Evolutionary conservation across 306 rosid genomes (phyloP), one percentile per base, ranked within the genome.

Genomic region (Macrotyloma uniflorum): DNA sequence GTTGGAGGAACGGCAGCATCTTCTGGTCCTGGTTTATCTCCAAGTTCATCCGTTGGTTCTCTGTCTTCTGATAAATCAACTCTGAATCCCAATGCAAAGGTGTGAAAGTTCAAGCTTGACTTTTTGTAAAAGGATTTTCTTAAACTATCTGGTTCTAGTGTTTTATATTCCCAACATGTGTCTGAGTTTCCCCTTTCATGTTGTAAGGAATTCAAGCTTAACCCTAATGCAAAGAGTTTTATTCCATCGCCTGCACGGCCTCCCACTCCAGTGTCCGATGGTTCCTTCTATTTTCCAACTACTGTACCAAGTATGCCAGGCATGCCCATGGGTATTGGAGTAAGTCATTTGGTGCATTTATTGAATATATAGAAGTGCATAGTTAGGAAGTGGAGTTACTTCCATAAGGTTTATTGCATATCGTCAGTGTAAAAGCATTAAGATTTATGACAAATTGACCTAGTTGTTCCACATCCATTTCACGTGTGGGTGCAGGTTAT

Each of bases 11-110:
- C 83, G 13, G 57, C 96, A 6, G 85, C 85, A 70, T 72, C 87
- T 63, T 74, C 87, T 62, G 88, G 85, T 67, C 89, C 81, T 78
- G 93, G 87, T 79, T 84, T 93, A 77, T 91, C 98, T 40, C 97
- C 97, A 78, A 91, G 97, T 87, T 90, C 99, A 42, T 96, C 99
- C 0, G 46, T 90, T 80, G 93, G 94, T 74, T 96, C 99, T 11
- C 70, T 96, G 79, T 89, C 97, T 40, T 93, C 99, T 67, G 99
- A 93, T 79, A 93, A 85, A 75, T 93, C 90, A 6, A 77, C 93
- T 5, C 81, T 90, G 66, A 96, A 96, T 85, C 98, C 98, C 79
- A 77, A 90, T 89, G 98, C 99, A 28, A 96, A 96, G 99, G 99
- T 95, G 61, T 46, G 77, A 15, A 14, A 70, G 82, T 72, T 76